phyloP scores from a whole-genome alignment of 1,284 basidiomycete species.

The Peniophora sp. region DNA sequence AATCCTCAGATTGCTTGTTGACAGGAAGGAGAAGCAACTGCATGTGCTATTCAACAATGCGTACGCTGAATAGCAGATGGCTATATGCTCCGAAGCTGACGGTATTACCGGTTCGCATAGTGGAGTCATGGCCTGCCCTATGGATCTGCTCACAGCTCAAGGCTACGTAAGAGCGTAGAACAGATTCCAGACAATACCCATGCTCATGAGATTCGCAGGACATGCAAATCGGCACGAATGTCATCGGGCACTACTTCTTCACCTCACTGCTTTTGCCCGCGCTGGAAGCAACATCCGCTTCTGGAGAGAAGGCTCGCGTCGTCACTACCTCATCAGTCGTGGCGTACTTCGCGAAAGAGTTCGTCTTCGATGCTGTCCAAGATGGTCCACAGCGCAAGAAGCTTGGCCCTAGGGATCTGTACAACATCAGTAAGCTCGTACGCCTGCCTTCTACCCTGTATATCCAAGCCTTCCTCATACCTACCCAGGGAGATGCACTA shows the following conservation, averaged over 20 bases:
- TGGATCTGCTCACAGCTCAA: conserved; percentile 37
- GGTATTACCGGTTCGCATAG: conserved; percentile 19
- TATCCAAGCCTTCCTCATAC: neutral
- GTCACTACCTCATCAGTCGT: conserved; percentile 31
- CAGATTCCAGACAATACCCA: too few relatives aligned
- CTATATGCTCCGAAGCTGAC: too few relatives aligned
- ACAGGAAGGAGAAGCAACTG: conserved; percentile 25
- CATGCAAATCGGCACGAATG: conserved; percentile 56
- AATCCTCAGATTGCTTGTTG: neutral
- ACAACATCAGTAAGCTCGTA: conserved; percentile 38
- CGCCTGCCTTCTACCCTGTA: conserved; percentile 5
- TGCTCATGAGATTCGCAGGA: conserved; percentile 18
- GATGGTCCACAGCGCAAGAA: conserved; percentile 20
- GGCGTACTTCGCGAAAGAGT: conserved; percentile 14
- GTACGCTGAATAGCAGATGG: conserved; percentile 21
- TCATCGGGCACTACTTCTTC: conserved; percentile 42
- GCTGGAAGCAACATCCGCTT: conserved; percentile 22
- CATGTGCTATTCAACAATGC: conserved; percentile 29
- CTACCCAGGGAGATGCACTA: conserved; percentile 27
- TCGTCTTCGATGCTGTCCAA: neutral
- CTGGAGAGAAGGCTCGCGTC: conserved; percentile 30
- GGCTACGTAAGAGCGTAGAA: conserved; percentile 28
- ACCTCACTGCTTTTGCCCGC: conserved; percentile 38
- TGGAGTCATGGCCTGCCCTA: conserved; percentile 47
- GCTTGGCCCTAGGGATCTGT: conserved; percentile 20